phyloP scores from a whole-genome alignment of 1,139 yeast species.

The Diutina pseudorugosa region DNA sequence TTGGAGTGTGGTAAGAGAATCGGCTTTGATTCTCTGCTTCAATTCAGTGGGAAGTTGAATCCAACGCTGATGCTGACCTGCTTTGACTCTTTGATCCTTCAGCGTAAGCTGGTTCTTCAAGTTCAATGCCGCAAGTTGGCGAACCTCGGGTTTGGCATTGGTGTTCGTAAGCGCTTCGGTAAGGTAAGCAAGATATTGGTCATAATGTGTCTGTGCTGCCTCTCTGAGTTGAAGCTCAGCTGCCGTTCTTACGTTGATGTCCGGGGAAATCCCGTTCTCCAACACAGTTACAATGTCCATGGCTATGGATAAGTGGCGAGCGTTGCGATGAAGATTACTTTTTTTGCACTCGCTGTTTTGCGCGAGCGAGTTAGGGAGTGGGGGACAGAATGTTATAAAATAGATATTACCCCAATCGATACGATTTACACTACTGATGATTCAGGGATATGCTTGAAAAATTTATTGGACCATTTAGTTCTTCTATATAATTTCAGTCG shows the following conservation, averaged over 20 bases:
- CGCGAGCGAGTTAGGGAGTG: not conserved
- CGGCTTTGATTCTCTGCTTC: slow-evolving; percentile 54
- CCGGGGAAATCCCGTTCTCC: slow-evolving; percentile 66
- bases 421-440: too few relatives aligned
- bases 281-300: slow-evolving; percentile 67
- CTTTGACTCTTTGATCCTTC: slow-evolving; percentile 44
- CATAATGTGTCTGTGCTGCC: slow-evolving; percentile 68
- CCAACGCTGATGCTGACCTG: slow-evolving; percentile 54
- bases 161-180: slow-evolving; percentile 56
- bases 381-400: too few relatives aligned
- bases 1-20: slow-evolving; percentile 52
- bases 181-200: slow-evolving; percentile 55
- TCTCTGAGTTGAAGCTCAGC: slow-evolving; percentile 73
- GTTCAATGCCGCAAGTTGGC: slow-evolving; percentile 85
- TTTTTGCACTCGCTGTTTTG: not conserved
- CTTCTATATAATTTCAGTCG: too few relatives aligned
- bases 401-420: too few relatives aligned
- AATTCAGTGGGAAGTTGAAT: slow-evolving; percentile 38
- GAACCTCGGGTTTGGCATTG: slow-evolving; percentile 64
- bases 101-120: slow-evolving; percentile 81
- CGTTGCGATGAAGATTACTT: not conserved
- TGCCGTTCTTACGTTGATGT: slow-evolving; percentile 57
- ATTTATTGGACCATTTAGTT: too few relatives aligned
- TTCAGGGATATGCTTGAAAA: too few relatives aligned
- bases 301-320: not conserved